These are phyloP conservation scores for Pistacia atlantica DNA, from an alignment of 345 rosid genomes.

Conservation along the genomic window DNA sequence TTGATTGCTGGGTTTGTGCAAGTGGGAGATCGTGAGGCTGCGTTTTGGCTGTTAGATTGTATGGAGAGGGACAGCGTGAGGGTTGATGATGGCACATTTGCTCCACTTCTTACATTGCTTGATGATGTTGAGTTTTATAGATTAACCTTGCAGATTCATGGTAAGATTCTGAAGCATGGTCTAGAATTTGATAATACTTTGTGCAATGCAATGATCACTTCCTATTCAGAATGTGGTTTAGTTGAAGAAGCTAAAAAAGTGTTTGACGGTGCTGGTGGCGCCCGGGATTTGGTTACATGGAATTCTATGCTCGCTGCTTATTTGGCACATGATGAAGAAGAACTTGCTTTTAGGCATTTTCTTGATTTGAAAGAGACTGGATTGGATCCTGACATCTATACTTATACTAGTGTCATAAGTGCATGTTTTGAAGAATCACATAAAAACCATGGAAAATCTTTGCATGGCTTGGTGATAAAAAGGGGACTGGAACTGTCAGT, in stretches of 20 bases:
- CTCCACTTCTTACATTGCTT: slow-evolving; percentile 79
- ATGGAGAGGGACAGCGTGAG: slow-evolving; percentile 57
- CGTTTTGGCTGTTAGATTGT: slow-evolving; percentile 51
- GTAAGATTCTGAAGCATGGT: slow-evolving; percentile 58
- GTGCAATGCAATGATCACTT: slow-evolving; percentile 61
- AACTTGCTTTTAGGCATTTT: slow-evolving; percentile 51
- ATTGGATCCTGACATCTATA: slow-evolving; percentile 59
- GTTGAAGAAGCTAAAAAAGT: slow-evolving; percentile 52
- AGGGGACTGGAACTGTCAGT: slow-evolving; percentile 60
- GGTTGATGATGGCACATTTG: slow-evolving; percentile 70
- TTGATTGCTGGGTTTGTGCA: slow-evolving; percentile 67
- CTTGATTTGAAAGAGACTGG: slow-evolving; percentile 48
- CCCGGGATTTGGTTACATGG: slow-evolving; percentile 67
- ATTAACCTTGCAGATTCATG: slow-evolving; percentile 51
- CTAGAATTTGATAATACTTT: slow-evolving; percentile 46
- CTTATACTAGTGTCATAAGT: slow-evolving; percentile 68
- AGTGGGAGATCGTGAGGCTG: slow-evolving; percentile 39
- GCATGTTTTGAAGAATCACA: slow-evolving; percentile 47
- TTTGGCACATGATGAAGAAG: slow-evolving; percentile 50
- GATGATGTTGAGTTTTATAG: slow-evolving; percentile 40
- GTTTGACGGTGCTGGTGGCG: slow-evolving; percentile 46
- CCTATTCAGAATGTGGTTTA: slow-evolving; percentile 68
- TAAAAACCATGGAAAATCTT: slow-evolving; percentile 45
- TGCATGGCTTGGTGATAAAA: slow-evolving; percentile 65
- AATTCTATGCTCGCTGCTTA: slow-evolving; percentile 73